A percentile compares a stretch with the other conserved stretches of the same genome.
These are phyloP conservation scores for Botrytis tulipae DNA, from an alignment of 2,329 filamentous ascomycete species.

Conservation along the genomic window DNA sequence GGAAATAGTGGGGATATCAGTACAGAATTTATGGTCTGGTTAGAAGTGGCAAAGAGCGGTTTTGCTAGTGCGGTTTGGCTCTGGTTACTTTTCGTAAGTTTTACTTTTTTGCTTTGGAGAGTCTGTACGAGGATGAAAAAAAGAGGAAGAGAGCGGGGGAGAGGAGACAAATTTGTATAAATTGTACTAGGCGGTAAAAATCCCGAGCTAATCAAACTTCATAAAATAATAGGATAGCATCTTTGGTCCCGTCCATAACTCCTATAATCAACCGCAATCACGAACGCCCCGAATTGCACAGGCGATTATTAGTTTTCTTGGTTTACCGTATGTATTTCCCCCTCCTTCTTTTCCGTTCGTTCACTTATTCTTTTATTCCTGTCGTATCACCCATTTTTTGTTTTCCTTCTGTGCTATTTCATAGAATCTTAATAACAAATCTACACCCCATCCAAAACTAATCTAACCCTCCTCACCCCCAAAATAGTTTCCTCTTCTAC, in stretches of 20 bases:
- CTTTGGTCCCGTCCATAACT: neutral
- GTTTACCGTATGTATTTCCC: neutral
- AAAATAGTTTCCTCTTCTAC: neutral
- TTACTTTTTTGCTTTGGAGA: neutral
- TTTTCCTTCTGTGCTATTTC: neutral
- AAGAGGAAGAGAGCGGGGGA: neutral
- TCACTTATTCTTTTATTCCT: neutral
- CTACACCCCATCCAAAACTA: neutral
- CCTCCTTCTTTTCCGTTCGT: neutral
- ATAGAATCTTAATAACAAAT: neutral
- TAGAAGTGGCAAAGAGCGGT: neutral
- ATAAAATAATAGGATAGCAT: neutral
- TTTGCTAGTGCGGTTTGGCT: neutral
- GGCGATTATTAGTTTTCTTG: neutral
- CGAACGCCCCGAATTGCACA: neutral
- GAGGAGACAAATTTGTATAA: neutral
- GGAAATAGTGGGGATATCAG: neutral
- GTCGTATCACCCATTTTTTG: fast-evolving
- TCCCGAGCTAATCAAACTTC: neutral
- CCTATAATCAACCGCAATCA: neutral
- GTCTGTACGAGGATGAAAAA: neutral
- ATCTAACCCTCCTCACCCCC: neutral
- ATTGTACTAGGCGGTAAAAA: neutral
- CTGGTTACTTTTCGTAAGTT: neutral
- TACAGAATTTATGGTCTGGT: neutral